Base-by-base conservation (phyloP, 1,284 basidiomycete species). In the Trichosporon asahii region DNA sequence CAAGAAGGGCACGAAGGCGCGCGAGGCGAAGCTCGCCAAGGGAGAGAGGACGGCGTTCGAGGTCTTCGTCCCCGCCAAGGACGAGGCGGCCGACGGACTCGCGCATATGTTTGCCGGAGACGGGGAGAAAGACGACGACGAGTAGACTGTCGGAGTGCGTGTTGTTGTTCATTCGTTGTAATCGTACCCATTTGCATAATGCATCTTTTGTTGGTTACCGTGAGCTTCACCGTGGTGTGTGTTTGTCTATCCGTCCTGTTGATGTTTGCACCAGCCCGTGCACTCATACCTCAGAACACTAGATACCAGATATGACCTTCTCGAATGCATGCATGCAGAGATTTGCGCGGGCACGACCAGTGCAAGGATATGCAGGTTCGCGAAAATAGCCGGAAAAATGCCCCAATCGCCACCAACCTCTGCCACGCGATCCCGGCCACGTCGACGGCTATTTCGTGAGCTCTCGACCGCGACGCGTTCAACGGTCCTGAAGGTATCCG, bases 31-130 rank as follows among this genome's bases (percentile, higher is more conserved):
- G 79, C 78, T 80, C 55, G 76, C 79, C 61, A 84, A 81, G 71
- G 78, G 77, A 29, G 81, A 82, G 61, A 79, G 78, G 69, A 87
- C 90, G 0, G 88, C 90, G 60, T 96, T 95, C 83, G 92, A 92
- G 74, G 82, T 94, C 55, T 94, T 91, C 73, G 89, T 93, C 74
- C 89, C 89, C 0, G 88, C 89, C 3, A 86, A 85, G 74, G 88
- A 91, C 74, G 87, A 88, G 68, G 90, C 89, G 12, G 90, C 89
- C 57, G 90, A 92, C 77, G 86, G 88, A 37, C 85, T 95, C 70
- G 91, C 91, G 53, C 87, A 86, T 75, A 88, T 92, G 84, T 84
- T 84, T 72, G 78, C 72, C 3, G 82, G 78, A 14, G 80, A 80
- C 46, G 80, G 73, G 14, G 80, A 80, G 70, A 27, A 53, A 46